Percentiles rank a stretch among this genome's conserved stretches.
phyloP scores from a whole-genome alignment of 371 early-diverging fungal species.

The Syncephalastrum contaminatum region DNA sequence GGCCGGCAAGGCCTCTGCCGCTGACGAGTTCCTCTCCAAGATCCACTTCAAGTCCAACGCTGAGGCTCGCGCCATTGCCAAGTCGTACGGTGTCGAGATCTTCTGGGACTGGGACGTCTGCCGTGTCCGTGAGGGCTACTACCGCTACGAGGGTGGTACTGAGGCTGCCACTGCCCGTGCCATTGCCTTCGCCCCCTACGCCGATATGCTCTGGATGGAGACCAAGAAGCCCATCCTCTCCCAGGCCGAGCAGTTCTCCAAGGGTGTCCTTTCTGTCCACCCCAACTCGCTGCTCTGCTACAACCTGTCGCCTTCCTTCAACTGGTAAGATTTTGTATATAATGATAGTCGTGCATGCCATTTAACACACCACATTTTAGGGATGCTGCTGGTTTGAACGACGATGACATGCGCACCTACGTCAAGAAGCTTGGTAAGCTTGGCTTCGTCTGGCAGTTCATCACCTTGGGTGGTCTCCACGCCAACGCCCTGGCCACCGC shows the following conservation, averaged over 20 bases:
- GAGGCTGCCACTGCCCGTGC: constrained; percentile 88
- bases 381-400: constrained; percentile 91
- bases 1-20: constrained; percentile 44
- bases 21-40: constrained; percentile 55
- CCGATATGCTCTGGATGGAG: constrained; percentile 98
- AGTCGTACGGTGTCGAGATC: constrained; percentile 78
- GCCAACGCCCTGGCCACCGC: constrained; percentile 80
- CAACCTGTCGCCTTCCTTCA: constrained; percentile 97
- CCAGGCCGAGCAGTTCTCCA: constrained; percentile 92
- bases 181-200: constrained; percentile 88
- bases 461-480: constrained; percentile 97
- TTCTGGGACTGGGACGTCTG: constrained; percentile 93
- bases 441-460: constrained; percentile 98
- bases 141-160: constrained; percentile 95
- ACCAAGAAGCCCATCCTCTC: constrained; percentile 89
- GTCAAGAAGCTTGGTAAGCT: constrained; percentile 82
- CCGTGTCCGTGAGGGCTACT: constrained; percentile 94
- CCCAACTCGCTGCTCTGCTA: constrained; percentile 82
- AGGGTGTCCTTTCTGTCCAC: constrained; percentile 69
- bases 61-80: constrained; percentile 83
- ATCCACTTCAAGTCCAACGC: constrained; percentile 71
- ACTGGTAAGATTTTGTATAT: constrained; percentile 75
- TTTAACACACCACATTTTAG: constrained; percentile 13
- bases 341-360: not conserved
- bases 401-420: constrained; percentile 84